Evolutionary conservation across 345 rosid species (phyloP).

Genomic region (Gossypium stocksii): DNA sequence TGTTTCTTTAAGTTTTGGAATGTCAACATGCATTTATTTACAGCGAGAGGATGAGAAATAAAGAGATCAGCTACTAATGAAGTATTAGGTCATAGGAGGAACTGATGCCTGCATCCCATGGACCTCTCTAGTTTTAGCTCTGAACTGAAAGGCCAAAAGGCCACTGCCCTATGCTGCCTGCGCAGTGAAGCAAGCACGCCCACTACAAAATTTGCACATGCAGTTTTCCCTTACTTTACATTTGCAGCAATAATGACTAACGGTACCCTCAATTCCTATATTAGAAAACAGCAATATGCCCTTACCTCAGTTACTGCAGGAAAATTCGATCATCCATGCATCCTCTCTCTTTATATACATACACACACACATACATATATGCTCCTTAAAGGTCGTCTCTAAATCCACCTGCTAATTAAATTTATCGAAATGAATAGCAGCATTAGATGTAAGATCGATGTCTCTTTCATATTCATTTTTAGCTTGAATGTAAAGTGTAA

Average conservation of each 20-base stretch:
- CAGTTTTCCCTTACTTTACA: neutral
- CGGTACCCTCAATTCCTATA: neutral
- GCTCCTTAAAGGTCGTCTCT: neutral
- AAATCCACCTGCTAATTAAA: neutral
- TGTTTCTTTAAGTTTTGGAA: neutral
- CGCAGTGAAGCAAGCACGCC: neutral
- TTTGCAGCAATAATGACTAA: neutral
- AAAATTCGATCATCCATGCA: neutral
- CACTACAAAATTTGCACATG: slow-evolving; percentile 10
- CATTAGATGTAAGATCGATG: neutral
- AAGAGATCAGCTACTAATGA: neutral
- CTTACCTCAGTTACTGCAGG: neutral
- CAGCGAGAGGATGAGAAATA: neutral
- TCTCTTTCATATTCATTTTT: neutral
- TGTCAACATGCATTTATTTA: neutral
- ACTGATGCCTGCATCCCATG: neutral
- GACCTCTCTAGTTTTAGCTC: slow-evolving; percentile 8
- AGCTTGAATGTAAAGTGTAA: neutral
- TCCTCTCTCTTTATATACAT: neutral
- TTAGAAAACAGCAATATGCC: neutral
- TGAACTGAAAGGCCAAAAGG: neutral
- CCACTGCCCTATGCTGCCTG: neutral
- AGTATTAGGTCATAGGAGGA: neutral
- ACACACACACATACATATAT: neutral
- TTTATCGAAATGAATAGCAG: neutral